Evolutionary conservation across 345 rosid genomes (phyloP).

Genomic region (Gynandropsis gynandra): DNA sequence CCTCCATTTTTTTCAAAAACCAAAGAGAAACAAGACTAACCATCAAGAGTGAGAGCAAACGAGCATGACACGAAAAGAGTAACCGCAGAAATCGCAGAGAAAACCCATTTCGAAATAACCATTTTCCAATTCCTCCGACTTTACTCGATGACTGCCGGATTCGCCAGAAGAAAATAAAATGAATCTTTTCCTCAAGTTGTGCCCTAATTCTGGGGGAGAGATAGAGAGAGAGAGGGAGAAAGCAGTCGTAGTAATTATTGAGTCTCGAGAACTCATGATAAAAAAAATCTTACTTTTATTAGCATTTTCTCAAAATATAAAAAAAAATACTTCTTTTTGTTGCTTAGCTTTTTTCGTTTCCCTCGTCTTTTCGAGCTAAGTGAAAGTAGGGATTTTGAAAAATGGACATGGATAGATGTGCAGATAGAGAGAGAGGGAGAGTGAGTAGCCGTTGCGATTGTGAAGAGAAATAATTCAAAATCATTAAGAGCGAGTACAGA

Average conservation of each 20-base stretch:
- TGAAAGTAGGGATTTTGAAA: slow-evolving; percentile 24
- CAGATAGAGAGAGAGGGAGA: slow-evolving; percentile 11
- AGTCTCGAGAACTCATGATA: slow-evolving; percentile 24
- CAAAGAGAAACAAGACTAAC: slow-evolving; percentile 15
- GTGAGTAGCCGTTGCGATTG: slow-evolving; percentile 20
- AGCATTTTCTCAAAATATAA: slow-evolving; percentile 26
- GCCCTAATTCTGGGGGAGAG: slow-evolving; percentile 15
- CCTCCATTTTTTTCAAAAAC: slow-evolving; percentile 14
- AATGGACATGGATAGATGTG: slow-evolving; percentile 17
- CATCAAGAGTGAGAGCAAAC: slow-evolving; percentile 27
- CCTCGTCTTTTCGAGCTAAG: slow-evolving; percentile 31
- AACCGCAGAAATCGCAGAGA: slow-evolving; percentile 15
- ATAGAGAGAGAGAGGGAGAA: slow-evolving; percentile 12
- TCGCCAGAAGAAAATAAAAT: neutral
- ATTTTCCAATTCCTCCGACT: slow-evolving; percentile 8
- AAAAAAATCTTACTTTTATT: slow-evolving; percentile 14
- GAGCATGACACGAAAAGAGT: slow-evolving; percentile 24
- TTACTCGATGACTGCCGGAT: neutral
- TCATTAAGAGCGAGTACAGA: neutral
- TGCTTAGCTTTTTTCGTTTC: slow-evolving; percentile 12
- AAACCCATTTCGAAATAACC: slow-evolving; percentile 14
- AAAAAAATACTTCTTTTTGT: slow-evolving; percentile 17
- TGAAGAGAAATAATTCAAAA: slow-evolving; percentile 21
- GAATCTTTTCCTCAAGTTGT: slow-evolving; percentile 11
- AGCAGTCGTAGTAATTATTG: slow-evolving; percentile 7